A percentile compares a stretch with the other conserved stretches of the same genome.
These are phyloP conservation scores for Sambucus nigra DNA, from an alignment of 129 eudicot genomes.

Conservation along the genomic window DNA sequence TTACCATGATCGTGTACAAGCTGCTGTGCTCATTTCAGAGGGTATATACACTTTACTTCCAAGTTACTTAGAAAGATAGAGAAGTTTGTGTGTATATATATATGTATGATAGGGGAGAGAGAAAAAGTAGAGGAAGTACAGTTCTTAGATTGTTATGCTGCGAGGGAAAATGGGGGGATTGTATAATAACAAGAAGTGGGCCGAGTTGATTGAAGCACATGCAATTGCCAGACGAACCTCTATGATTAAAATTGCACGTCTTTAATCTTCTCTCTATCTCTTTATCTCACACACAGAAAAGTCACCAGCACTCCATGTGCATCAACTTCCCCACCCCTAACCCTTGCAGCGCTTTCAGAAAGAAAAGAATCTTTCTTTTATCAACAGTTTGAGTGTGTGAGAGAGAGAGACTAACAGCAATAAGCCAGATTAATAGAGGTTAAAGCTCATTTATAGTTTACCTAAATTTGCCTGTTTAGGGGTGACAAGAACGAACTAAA, in stretches of 20 bases:
- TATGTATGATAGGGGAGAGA: slow-evolving; percentile 14
- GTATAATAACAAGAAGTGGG: slow-evolving; percentile 59
- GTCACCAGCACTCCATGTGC: slow-evolving; percentile 44
- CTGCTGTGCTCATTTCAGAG: slow-evolving; percentile 29
- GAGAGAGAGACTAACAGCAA: slow-evolving; percentile 7
- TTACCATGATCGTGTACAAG: slow-evolving; percentile 73
- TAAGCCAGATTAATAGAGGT: slow-evolving; percentile 34
- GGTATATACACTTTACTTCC: background rate
- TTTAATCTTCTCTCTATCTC: slow-evolving; percentile 25
- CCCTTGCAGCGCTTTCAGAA: slow-evolving; percentile 12
- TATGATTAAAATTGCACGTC: slow-evolving; percentile 54
- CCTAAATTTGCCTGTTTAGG: slow-evolving; percentile 38
- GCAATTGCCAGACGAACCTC: slow-evolving; percentile 59
- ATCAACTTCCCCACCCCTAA: slow-evolving; percentile 34
- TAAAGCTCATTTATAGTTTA: slow-evolving; percentile 19
- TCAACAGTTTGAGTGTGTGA: background rate
- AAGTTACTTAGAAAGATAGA: slow-evolving; percentile 13
- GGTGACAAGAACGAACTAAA: slow-evolving; percentile 43
- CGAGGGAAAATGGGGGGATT: slow-evolving; percentile 17
- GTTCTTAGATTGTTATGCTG: slow-evolving; percentile 40
- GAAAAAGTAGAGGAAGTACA: slow-evolving; percentile 36
- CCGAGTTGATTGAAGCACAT: slow-evolving; percentile 64
- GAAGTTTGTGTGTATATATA: slow-evolving; percentile 8
- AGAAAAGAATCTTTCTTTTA: slow-evolving; percentile 21
- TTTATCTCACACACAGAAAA: slow-evolving; percentile 18